Evolutionary conservation across 225 moss, liverwort and hornwort species (phyloP), one percentile per base, ranked within the genome.

Genomic region (Sphagnum tenellum): DNA sequence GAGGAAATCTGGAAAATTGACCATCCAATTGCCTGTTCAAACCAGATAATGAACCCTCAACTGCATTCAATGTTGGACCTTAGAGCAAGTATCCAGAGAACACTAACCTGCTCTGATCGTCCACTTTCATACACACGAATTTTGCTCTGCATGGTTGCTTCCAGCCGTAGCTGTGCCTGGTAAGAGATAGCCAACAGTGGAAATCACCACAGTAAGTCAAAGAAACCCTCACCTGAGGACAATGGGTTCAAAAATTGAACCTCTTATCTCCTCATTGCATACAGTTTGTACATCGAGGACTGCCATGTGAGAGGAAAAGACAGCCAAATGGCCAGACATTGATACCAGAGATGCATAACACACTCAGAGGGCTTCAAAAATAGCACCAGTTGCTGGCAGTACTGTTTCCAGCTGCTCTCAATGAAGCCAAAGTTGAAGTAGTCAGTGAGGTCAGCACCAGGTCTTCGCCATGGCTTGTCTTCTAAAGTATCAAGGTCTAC

Each of bases 111-210:
- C 82, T 98, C 98, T 67, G 98, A 98, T 67, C 98, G 85, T 44
- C 98, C 98, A 84, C 98, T 98, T 79, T 98, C 98, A 73, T 98
- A 98, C 47, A 98, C 98, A 68, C 98, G 90, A 75, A 98, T 98
- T 76, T 98, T 98, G 82, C 98, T 98, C 74, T 98, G 98, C 98
- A 98, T 98, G 55, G 98, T 98, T 60, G 98, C 85, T 78, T 98
- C 98, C 51, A 98, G 63, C 64, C 98, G 89, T 64, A 88, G 77
- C 70, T 98, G 92, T 46, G 90, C 90, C 98, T 98, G 83, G 74
- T 79, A 64, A 67, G 45, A 70, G 62, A 62, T 14, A 64, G 4
- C 5, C n/a, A 64, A 4, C 3, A 49, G 5, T 2, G 29, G 29
- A 29, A 29, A 29, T 29, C 29, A 29, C 29, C 29, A 29, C 29